Base-by-base conservation (phyloP, 106 monocot genomes). In the Chionographis japonica region DNA sequence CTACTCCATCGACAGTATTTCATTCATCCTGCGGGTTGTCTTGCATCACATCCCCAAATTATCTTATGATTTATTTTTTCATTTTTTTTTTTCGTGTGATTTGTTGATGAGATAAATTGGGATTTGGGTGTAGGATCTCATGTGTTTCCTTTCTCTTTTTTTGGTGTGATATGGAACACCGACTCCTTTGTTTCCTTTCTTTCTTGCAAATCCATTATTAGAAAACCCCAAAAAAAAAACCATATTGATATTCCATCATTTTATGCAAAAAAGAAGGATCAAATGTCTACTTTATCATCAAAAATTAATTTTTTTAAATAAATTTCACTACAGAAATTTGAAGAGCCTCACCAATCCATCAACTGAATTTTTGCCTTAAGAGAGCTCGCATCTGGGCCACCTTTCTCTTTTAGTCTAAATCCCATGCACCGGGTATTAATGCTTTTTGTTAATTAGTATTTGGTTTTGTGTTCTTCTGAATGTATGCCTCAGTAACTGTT, bases 401-500 rank as follows among this genome's bases (percentile, higher is more conserved):
- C n/a, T 12, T 17, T 49, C 63, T 63, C 15, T 63, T 46, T 63
- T 16, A 10, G 46, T 3, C 19, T 19, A 63, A 20, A 49, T 49
- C 16, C 63, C 63, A 18, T 50, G 49, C 17, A 43, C 18, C 41
- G 2, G 9, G 46, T 10, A 41, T 17, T 63, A 46, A 49, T 70
- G 8, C 40, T 15, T 6, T 41, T 13, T 3, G 14, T 56, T 38
- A 57, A 2, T 60, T 16, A 42, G 11, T 62, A 55, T 56, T 62
- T 12, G 13, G 37, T 68, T 56, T 52, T 66, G 1, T 12, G 55
- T 12, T 64, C 54, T 78, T 72, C 52, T 63, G 63, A 54, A 39
- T 72, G 72, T 72, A 71, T 27, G 27, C 27, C 27, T 27, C 61
- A 72, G 61, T 63, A 66, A 74, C 76, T 76, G 76, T 77, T 70